A percentile compares a stretch with the other conserved stretches of the same genome.
Evolutionary conservation across 345 rosid species (phyloP).

Genomic region (Eucalyptus erythrocorys): DNA sequence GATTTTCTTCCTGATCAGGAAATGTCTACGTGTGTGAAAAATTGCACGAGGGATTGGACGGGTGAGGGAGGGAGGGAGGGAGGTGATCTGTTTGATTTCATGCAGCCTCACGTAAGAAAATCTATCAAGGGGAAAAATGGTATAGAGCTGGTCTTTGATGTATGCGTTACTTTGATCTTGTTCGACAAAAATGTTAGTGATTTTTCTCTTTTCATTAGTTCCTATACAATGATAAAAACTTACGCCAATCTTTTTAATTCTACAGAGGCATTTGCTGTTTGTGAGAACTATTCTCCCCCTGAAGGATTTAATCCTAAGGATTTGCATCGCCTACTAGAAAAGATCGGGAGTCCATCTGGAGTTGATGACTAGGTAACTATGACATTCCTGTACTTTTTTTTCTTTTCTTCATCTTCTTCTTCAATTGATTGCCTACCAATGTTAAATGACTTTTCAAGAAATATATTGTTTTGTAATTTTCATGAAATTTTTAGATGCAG

Average conservation of each 20-base stretch:
- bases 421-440: not conserved
- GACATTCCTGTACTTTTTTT: not conserved
- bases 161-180: not conserved
- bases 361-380: conserved; percentile 65
- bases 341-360: conserved; percentile 88
- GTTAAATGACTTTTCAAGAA: not conserved
- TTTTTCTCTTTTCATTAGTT: not conserved
- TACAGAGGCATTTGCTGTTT: conserved; percentile 92
- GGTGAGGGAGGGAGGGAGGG: not conserved
- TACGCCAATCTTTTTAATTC: not conserved
- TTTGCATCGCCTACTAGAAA: conserved; percentile 72
- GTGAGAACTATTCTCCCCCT: conserved; percentile 92
- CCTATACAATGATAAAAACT: not conserved
- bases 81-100: not conserved
- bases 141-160: not conserved
- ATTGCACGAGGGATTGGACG: not conserved
- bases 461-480: not conserved
- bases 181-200: not conserved
- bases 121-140: not conserved
- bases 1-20: not conserved
- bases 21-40: not conserved
- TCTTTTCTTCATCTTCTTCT: not conserved
- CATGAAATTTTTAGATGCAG: not conserved
- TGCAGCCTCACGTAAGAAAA: not conserved
- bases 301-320: conserved; percentile 77